Evolutionary conservation across 345 rosid species (phyloP).

Genomic region (Angophora floribunda): DNA sequence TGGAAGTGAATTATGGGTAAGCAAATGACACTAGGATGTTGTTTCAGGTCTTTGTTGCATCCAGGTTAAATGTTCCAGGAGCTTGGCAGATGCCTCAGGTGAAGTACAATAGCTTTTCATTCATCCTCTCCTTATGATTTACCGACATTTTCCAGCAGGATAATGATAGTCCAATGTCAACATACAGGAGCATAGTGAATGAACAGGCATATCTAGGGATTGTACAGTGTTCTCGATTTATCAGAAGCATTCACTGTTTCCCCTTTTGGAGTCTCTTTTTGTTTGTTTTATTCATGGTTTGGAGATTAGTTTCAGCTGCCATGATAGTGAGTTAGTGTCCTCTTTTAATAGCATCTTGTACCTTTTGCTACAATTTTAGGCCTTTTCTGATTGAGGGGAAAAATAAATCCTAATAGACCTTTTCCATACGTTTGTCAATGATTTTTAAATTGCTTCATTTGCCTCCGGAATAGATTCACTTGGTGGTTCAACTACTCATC

Average conservation of each 20-base stretch:
- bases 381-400: not conserved
- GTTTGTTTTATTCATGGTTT: not conserved
- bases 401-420: not conserved
- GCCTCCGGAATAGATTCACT: not conserved
- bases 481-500: not conserved
- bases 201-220: not conserved
- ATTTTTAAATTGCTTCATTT: not conserved
- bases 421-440: not conserved
- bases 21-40: not conserved
- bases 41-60: conserved; percentile 84
- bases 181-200: not conserved
- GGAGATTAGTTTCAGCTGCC: not conserved
- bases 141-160: not conserved
- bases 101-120: not conserved
- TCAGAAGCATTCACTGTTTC: not conserved
- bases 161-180: not conserved
- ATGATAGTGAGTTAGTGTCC: not conserved
- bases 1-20: not conserved
- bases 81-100: conserved; percentile 99
- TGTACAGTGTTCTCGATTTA: not conserved
- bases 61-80: conserved; percentile 97
- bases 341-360: not conserved
- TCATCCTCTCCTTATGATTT: not conserved
- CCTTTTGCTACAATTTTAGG: not conserved
- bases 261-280: not conserved